Conservation (phyloP, 352 stramenopile genomes). For the Globisporangium lucens region DNA sequence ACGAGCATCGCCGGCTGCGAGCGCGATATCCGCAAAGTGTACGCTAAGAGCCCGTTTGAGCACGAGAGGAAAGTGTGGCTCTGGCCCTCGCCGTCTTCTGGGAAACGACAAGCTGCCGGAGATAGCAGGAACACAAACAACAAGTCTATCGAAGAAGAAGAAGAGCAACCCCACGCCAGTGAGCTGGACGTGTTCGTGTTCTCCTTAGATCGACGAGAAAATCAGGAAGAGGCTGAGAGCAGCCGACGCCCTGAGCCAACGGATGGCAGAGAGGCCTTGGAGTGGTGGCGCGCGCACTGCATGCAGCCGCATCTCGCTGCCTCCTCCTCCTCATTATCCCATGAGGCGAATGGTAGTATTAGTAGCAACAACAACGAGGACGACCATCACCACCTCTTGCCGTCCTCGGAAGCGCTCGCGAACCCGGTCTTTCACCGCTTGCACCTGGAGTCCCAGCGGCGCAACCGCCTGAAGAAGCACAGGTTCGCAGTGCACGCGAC, state of each 20-base stretch:
- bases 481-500: slow-evolving; percentile 19
- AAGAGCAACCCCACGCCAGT: neutral
- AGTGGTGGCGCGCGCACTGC: slow-evolving; percentile 62
- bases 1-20: slow-evolving; percentile 42
- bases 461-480: slow-evolving; percentile 20
- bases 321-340: neutral
- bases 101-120: neutral
- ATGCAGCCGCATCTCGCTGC: slow-evolving; percentile 35
- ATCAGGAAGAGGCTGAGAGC: neutral
- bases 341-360: slow-evolving; percentile 21
- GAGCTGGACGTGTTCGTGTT: slow-evolving; percentile 41
- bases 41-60: slow-evolving; percentile 42
- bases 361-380: slow-evolving; percentile 27
- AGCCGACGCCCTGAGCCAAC: slow-evolving; percentile 7
- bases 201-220: slow-evolving; percentile 13
- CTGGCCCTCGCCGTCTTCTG: slow-evolving; percentile 26
- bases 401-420: slow-evolving; percentile 42
- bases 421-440: slow-evolving; percentile 48
- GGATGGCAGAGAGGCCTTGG: slow-evolving; percentile 35
- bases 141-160: neutral
- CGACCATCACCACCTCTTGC: slow-evolving; percentile 16
- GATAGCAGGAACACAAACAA: neutral
- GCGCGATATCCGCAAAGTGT: slow-evolving; percentile 44
- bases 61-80: slow-evolving; percentile 44
- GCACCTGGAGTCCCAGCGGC: slow-evolving; percentile 21